These are phyloP conservation scores for Botrytis sinoallii DNA, from an alignment of 2,329 filamentous ascomycete species.

Conservation along the genomic window DNA sequence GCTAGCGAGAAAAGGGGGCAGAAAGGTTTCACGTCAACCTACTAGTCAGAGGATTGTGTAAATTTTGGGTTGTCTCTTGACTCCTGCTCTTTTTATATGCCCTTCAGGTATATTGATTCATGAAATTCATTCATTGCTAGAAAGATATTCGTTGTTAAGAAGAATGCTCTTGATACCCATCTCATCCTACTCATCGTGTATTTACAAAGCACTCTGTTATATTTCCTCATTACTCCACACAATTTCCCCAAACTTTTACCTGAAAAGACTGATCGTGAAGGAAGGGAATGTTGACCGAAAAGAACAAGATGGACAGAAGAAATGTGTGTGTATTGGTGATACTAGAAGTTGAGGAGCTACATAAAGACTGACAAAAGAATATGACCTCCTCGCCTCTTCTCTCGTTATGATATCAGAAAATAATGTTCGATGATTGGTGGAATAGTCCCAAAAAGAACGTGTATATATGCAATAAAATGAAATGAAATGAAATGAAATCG, in stretches of 20 bases:
- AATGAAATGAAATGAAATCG: neutral
- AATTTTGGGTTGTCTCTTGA: neutral
- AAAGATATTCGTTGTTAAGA: neutral
- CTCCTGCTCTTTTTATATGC: neutral
- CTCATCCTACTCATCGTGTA: neutral
- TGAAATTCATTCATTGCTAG: neutral
- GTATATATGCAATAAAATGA: neutral
- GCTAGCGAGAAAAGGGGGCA: neutral
- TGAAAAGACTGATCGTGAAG: neutral
- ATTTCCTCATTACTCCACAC: accelerated
- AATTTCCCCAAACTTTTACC: neutral
- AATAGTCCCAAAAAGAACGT: neutral
- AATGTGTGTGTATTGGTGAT: neutral
- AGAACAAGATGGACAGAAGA: neutral
- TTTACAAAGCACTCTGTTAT: neutral
- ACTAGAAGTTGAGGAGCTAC: neutral
- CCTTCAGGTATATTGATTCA: neutral
- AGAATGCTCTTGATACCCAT: neutral
- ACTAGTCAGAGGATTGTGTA: neutral
- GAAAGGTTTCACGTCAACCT: neutral
- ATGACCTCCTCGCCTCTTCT: neutral
- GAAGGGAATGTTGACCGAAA: neutral
- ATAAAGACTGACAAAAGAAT: neutral
- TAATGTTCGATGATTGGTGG: neutral
- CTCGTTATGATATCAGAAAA: neutral